Conservation (phyloP, 208 protist genomes). For the Crithidia sp. region DNA sequence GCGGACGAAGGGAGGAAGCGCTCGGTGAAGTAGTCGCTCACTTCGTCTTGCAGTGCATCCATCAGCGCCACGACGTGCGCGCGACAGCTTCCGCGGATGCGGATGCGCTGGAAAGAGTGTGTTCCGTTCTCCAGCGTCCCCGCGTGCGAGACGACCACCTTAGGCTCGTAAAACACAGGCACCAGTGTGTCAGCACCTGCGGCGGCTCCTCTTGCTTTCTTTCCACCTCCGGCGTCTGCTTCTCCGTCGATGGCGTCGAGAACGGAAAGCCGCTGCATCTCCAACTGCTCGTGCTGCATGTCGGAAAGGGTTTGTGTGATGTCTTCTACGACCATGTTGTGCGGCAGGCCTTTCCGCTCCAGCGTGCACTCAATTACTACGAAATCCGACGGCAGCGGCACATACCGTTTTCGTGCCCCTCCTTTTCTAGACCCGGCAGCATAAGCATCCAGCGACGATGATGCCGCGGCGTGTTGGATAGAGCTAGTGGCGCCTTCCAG, state of each 20-base stretch:
- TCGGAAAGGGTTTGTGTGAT: constrained; percentile 69
- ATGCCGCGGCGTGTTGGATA: constrained; percentile 4
- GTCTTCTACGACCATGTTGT: constrained; percentile 87
- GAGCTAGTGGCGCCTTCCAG: constrained; percentile 8
- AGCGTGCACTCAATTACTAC: constrained; percentile 82
- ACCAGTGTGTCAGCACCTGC: constrained; percentile 33
- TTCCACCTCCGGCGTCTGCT: constrained; percentile 10
- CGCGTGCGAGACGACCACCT: constrained; percentile 79
- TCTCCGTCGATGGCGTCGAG: constrained; percentile 46
- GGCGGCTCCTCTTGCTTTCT: neutral
- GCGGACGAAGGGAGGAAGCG: constrained; percentile 26
- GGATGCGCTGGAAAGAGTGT: constrained; percentile 85
- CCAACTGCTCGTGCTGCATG: constrained; percentile 71
- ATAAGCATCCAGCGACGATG: neutral
- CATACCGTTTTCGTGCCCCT: constrained; percentile 31
- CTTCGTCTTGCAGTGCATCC: constrained; percentile 46
- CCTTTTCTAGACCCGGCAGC: neutral
- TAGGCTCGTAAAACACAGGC: constrained; percentile 87
- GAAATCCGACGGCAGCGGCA: constrained; percentile 75
- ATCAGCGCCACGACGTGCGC: constrained; percentile 78
- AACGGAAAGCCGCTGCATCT: constrained; percentile 71
- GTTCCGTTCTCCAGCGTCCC: constrained; percentile 83
- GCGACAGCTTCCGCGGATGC: constrained; percentile 83
- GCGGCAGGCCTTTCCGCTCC: constrained; percentile 80
- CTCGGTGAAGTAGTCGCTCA: constrained; percentile 69